Percentiles rank a stretch among this genome's conserved stretches.
Evolutionary conservation across 2,329 filamentous ascomycete species (phyloP).

Genomic region (Penicillium palitans): DNA sequence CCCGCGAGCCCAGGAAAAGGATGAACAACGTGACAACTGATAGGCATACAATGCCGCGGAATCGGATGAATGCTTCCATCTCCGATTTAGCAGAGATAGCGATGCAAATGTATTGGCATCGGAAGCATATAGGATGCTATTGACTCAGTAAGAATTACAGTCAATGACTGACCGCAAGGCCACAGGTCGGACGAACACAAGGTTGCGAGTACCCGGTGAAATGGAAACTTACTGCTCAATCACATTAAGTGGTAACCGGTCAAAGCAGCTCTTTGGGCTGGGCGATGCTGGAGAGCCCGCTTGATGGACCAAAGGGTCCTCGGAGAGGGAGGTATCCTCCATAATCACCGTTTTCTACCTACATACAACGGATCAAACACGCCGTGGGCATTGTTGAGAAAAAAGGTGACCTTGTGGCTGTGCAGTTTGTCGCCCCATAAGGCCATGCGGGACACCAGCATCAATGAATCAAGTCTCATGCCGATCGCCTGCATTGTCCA

Average conservation of each 20-base stretch:
- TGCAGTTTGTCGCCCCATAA: slow-evolving; percentile 12
- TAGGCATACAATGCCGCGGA: slow-evolving; percentile 48
- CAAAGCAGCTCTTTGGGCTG: slow-evolving; percentile 14
- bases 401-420: slow-evolving; percentile 20
- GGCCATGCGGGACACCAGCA: slow-evolving; percentile 9
- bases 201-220: background rate
- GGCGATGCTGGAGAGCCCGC: background rate
- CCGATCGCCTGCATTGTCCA: slow-evolving; percentile 7
- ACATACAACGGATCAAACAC: slow-evolving; percentile 19
- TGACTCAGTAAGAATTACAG: slow-evolving; percentile 23
- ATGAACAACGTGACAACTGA: slow-evolving; percentile 47
- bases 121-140: slow-evolving; percentile 49
- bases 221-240: slow-evolving; percentile 23
- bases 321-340: slow-evolving; percentile 21
- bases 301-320: slow-evolving; percentile 3
- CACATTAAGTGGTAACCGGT: slow-evolving; percentile 25
- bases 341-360: slow-evolving; percentile 21
- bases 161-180: background rate
- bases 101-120: slow-evolving; percentile 52
- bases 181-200: background rate
- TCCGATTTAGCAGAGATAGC: slow-evolving; percentile 45
- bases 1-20: slow-evolving; percentile 42
- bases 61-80: slow-evolving; percentile 48
- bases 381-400: slow-evolving; percentile 6
- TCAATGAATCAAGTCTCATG: slow-evolving; percentile 6